Evolutionary conservation across 2,329 filamentous ascomycete genomes (phyloP), one percentile per base, ranked within the genome.

Genomic region (Penicillium sp.): DNA sequence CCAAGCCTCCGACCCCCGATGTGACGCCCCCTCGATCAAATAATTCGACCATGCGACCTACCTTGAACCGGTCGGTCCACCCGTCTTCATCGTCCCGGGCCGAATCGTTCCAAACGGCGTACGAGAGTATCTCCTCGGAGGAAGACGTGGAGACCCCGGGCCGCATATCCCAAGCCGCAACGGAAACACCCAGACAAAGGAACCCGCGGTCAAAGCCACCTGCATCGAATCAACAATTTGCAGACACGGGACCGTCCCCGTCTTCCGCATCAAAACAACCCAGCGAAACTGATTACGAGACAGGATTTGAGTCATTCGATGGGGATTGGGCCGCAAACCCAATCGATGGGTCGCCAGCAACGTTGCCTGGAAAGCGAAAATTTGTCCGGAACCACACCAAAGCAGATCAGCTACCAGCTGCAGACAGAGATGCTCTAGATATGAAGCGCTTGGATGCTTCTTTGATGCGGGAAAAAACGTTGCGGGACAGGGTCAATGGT

Each of bases 1-100:
- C 81, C 65, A 89, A 85, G 63, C 87, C 87, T 14, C 88, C 87
- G 31, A 92, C 88, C 3, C 89, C 88, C 32, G 88, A 91, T 72
- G 82, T 88, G 43, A 92, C 88, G 14, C 89, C 88, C 48, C 88
- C 88, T 34, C 81, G 84, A 54, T 60, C 66, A 31, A 59, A 65
- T 22, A 59, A 65, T 22, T 65, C 69, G n/a, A 61, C 61, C 5
- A 59, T 64, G 52, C 69, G 66, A 50, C 62, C 81, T 16, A 68
- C 71, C 16, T 65, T 78, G 42, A 73, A 72, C 57, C 81, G 85
- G 58, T 79, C 81, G 21, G 83, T 81, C 31, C 82, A 82, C 57
- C 72, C 79, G 9, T 86, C 79, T 3, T 72, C 80, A 6, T 79
- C 78, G 1, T 86, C 84, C n/a, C 81, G 81, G 38, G 81, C 85